phyloP scores from a whole-genome alignment of 176 grass and related monocot genomes.

The Cenchrus fungigraminus region DNA sequence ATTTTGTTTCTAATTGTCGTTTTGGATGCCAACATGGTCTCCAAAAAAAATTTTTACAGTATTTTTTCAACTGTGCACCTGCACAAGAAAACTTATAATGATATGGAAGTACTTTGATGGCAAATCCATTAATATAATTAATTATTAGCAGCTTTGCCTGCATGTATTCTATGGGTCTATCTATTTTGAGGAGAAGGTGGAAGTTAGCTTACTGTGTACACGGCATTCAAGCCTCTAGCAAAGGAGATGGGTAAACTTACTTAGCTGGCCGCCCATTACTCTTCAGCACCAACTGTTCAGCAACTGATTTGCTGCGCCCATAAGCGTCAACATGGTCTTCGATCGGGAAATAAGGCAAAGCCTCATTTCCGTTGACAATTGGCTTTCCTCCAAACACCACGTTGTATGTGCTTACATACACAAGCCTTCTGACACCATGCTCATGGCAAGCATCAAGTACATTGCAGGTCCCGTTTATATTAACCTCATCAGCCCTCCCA shows the following conservation, averaged over 20 bases:
- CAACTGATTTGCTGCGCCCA: slow-evolving; percentile 82
- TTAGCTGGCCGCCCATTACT: slow-evolving; percentile 74
- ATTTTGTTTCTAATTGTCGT: background rate
- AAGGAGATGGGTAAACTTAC: slow-evolving; percentile 51
- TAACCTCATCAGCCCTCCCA: slow-evolving; percentile 62
- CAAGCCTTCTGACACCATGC: slow-evolving; percentile 66
- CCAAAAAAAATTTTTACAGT: background rate
- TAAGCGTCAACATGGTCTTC: slow-evolving; percentile 89
- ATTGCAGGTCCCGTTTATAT: slow-evolving; percentile 91
- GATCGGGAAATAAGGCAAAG: slow-evolving; percentile 79
- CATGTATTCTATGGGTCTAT: background rate
- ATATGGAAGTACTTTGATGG: background rate
- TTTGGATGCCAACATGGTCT: background rate
- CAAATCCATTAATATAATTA: background rate
- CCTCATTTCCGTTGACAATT: slow-evolving; percentile 75
- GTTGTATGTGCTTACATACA: slow-evolving; percentile 90
- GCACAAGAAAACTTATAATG: background rate
- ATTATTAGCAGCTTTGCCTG: background rate
- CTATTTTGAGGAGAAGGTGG: background rate
- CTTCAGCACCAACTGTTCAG: slow-evolving; percentile 90
- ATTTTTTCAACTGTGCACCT: background rate
- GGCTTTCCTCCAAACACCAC: slow-evolving; percentile 86
- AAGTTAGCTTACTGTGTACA: background rate
- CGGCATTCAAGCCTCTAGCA: background rate
- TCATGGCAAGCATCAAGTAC: slow-evolving; percentile 78